These are phyloP conservation scores for Globisporangium abappressorium DNA, from an alignment of 352 stramenopile genomes.

Conservation along the genomic window DNA sequence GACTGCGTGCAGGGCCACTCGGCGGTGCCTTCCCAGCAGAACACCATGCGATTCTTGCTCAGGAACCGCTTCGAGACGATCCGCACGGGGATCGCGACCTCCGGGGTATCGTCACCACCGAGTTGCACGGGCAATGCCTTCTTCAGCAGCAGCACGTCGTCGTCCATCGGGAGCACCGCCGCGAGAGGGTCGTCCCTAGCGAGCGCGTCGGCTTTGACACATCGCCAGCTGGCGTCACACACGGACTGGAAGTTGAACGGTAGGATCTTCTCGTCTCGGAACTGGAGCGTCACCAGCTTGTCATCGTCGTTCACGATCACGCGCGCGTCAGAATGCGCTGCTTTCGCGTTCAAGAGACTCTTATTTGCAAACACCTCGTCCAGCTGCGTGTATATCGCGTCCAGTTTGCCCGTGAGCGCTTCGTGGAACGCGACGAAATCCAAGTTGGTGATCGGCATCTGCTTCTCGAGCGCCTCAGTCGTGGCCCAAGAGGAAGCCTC, in stretches of 20 bases:
- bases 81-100: slow-evolving; percentile 2
- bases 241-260: slow-evolving; percentile 15
- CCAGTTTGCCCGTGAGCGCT: slow-evolving; percentile 1
- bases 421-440: slow-evolving; percentile 8
- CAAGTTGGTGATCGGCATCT: background rate
- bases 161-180: background rate
- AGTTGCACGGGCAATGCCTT: slow-evolving; percentile 7
- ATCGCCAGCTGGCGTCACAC: slow-evolving; percentile 5
- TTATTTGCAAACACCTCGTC: slow-evolving; percentile 7
- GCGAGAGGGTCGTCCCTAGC: background rate
- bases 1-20: slow-evolving; percentile 8
- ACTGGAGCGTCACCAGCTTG: slow-evolving; percentile 6
- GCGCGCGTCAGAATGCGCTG: background rate
- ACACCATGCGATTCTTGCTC: slow-evolving; percentile 10
- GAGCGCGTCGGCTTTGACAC: slow-evolving; percentile 6
- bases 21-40: slow-evolving; percentile 15
- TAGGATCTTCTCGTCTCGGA: slow-evolving; percentile 11
- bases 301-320: slow-evolving; percentile 4
- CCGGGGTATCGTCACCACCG: background rate
- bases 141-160: slow-evolving; percentile 15
- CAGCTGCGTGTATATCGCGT: slow-evolving; percentile 13
- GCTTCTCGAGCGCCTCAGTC: slow-evolving; percentile 7
- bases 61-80: slow-evolving; percentile 15
- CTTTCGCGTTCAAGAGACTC: background rate
- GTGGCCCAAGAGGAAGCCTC: background rate